Conservation (phyloP, 2,329 filamentous ascomycete species). For the Aureobasidium leucospermi region DNA sequence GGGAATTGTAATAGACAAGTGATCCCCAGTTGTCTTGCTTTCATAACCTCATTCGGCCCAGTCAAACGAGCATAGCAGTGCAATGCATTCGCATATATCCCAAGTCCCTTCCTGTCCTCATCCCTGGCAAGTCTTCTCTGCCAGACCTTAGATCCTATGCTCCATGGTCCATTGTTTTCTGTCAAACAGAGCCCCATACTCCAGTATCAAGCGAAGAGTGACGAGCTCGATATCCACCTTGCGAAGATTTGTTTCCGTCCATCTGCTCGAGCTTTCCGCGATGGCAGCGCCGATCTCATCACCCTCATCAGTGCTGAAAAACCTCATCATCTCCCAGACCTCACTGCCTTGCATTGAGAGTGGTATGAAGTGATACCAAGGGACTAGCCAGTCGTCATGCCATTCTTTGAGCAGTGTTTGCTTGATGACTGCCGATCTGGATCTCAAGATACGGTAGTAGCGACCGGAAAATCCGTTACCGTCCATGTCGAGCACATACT, state of each 20-base stretch:
- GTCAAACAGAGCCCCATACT: neutral
- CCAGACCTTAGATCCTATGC: too few species aligned
- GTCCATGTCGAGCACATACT: constrained; percentile 47
- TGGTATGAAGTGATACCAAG: constrained; percentile 53
- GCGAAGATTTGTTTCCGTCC: constrained; percentile 15
- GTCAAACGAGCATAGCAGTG: too few species aligned
- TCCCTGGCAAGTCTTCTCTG: too few species aligned
- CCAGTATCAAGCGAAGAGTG: neutral
- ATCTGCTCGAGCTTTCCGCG: constrained; percentile 16
- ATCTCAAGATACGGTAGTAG: constrained; percentile 45
- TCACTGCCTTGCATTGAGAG: constrained; percentile 45
- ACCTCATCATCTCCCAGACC: constrained; percentile 45
- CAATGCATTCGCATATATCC: too few species aligned
- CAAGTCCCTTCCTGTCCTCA: too few species aligned
- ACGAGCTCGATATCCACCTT: constrained; percentile 10
- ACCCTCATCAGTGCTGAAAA: constrained; percentile 30
- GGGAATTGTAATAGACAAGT: too few species aligned
- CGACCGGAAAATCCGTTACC: constrained; percentile 51
- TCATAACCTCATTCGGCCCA: too few species aligned
- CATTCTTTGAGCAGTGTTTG: constrained; percentile 49
- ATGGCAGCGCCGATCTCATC: constrained; percentile 14
- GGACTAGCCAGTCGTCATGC: constrained; percentile 50
- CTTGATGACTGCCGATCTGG: constrained; percentile 43
- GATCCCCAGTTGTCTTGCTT: too few species aligned
- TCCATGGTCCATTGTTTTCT: too few species aligned